These are phyloP conservation scores for Phytophthora rubi DNA, from an alignment of 352 stramenopile genomes.

Conservation along the genomic window DNA sequence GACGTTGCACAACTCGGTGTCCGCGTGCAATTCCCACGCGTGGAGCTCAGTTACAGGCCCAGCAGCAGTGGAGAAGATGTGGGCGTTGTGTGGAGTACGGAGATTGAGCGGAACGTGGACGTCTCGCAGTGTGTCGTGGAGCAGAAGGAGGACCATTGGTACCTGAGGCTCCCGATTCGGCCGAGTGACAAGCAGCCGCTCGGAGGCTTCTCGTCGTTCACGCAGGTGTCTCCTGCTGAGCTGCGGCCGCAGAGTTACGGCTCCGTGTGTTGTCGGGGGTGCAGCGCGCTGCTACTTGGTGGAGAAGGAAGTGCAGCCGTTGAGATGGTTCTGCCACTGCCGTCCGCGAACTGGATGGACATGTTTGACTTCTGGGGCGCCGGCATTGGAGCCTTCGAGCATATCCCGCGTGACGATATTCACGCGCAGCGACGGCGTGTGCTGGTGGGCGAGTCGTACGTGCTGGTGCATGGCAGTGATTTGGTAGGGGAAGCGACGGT, in stretches of 20 bases:
- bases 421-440: conserved; percentile 52
- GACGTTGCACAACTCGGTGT: conserved; percentile 40
- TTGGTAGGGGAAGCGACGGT: conserved; percentile 28
- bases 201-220: conserved; percentile 67
- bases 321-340: conserved; percentile 73
- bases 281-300: conserved; percentile 21
- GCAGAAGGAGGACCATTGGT: conserved; percentile 63
- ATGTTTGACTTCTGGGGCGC: conserved; percentile 90
- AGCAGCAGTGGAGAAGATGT: neutral
- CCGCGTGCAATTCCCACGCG: conserved; percentile 45
- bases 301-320: conserved; percentile 17
- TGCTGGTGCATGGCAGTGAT: conserved; percentile 67
- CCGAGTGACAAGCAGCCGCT: conserved; percentile 54
- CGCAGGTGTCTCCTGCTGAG: conserved; percentile 50
- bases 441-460: conserved; percentile 68
- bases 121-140: conserved; percentile 43
- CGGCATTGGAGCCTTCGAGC: conserved; percentile 79
- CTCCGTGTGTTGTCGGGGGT: conserved; percentile 53
- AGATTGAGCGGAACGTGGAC: conserved; percentile 67
- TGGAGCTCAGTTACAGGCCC: conserved; percentile 34
- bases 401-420: conserved; percentile 78
- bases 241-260: conserved; percentile 53
- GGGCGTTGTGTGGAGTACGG: conserved; percentile 48
- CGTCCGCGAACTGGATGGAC: conserved; percentile 86
- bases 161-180: conserved; percentile 66